Conservation (phyloP, 75 land plant genomes). For the Cunninghamia lanceolata region DNA sequence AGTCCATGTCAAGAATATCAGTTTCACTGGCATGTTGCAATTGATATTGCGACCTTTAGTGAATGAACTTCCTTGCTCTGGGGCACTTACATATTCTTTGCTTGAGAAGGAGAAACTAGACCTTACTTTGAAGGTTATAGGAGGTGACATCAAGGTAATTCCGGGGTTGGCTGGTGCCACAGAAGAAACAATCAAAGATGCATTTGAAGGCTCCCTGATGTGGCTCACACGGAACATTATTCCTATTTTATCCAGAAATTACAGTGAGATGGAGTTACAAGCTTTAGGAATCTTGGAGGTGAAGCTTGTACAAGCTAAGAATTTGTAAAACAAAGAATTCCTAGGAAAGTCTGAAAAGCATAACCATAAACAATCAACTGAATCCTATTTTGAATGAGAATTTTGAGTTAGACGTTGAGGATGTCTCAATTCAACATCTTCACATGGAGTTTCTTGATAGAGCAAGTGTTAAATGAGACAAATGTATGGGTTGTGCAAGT, state of each 20-base stretch:
- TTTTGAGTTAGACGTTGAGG: slow-evolving; percentile 84
- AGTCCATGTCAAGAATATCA: slow-evolving; percentile 79
- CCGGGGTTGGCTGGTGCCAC: slow-evolving; percentile 74
- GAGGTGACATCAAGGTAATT: slow-evolving; percentile 70
- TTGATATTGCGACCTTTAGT: slow-evolving; percentile 82
- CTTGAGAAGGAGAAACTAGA: slow-evolving; percentile 79
- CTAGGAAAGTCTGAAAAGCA: slow-evolving; percentile 89
- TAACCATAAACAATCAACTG: slow-evolving; percentile 69
- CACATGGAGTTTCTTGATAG: slow-evolving; percentile 68
- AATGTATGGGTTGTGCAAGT: slow-evolving; percentile 77
- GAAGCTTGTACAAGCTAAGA: slow-evolving; percentile 90
- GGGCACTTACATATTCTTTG: slow-evolving; percentile 80
- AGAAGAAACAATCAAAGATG: slow-evolving; percentile 81
- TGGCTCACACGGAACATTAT: slow-evolving; percentile 85
- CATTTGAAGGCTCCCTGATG: slow-evolving; percentile 79
- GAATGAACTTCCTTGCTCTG: slow-evolving; percentile 83
- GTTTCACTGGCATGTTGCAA: slow-evolving; percentile 77
- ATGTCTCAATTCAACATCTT: slow-evolving; percentile 66
- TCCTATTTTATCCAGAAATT: slow-evolving; percentile 84
- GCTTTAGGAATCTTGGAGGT: slow-evolving; percentile 80
- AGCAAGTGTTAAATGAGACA: slow-evolving; percentile 60
- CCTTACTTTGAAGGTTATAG: slow-evolving; percentile 71
- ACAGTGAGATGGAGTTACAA: slow-evolving; percentile 65
- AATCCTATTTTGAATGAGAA: slow-evolving; percentile 94
- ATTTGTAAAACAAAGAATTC: slow-evolving; percentile 67